Percentiles rank a stretch among this genome's conserved stretches.
These are phyloP conservation scores for Aspergillus panamensis DNA, from an alignment of 495 filamentous ascomycete genomes.

Conservation along the genomic window DNA sequence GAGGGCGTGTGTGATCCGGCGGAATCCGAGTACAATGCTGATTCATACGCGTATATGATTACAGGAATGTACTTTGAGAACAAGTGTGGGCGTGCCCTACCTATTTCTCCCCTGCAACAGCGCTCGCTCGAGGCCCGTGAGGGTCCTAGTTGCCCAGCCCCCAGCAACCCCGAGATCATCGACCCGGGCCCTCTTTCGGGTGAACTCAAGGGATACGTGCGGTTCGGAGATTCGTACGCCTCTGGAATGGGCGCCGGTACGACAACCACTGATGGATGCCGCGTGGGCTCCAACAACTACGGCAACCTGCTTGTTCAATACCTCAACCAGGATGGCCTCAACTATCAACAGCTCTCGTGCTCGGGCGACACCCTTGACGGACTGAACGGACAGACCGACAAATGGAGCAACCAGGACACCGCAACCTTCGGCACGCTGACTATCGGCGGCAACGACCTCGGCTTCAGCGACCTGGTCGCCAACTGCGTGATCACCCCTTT, in stretches of 20 bases:
- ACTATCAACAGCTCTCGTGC: background rate
- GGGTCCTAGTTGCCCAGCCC: background rate
- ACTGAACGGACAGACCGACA: background rate
- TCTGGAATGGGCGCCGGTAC: background rate
- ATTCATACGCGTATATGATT: background rate
- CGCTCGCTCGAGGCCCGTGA: too few relatives aligned
- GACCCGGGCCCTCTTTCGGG: background rate
- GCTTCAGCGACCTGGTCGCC: background rate
- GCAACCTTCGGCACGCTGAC: background rate
- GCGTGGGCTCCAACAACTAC: background rate
- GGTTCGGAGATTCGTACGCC: background rate
- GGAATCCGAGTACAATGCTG: background rate
- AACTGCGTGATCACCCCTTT: background rate
- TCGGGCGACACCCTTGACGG: background rate
- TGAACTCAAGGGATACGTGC: background rate
- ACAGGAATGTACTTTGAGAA: background rate
- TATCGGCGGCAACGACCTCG: background rate
- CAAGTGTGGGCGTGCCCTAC: background rate
- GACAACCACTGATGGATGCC: background rate
- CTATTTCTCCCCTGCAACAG: background rate
- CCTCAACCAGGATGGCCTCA: background rate
- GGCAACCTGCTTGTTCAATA: background rate
- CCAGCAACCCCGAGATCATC: background rate
- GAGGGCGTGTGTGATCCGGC: background rate
- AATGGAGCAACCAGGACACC: background rate